A percentile compares a stretch with the other conserved stretches of the same genome.
These are phyloP conservation scores for Penicillium polonicum DNA, from an alignment of 2,329 filamentous ascomycete species.

Conservation along the genomic window DNA sequence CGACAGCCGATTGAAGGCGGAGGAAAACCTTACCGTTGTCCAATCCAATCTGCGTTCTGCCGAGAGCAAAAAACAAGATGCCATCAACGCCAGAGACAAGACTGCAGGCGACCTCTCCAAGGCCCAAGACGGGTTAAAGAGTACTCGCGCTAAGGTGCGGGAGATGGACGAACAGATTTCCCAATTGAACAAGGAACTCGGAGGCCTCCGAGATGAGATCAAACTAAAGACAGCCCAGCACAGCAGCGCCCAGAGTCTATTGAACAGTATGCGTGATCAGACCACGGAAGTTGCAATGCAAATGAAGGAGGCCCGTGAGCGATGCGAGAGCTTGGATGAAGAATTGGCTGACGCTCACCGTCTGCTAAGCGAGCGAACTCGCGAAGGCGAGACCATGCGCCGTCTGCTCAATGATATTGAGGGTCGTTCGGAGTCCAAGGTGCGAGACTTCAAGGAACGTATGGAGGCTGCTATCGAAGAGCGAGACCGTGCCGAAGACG, in stretches of 20 bases:
- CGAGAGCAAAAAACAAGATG: conserved; percentile 76
- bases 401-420: conserved; percentile 83
- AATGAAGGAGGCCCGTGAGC: conserved; percentile 81
- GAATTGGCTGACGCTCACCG: conserved; percentile 86
- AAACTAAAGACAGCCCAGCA: conserved; percentile 84
- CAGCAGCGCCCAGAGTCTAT: conserved; percentile 75
- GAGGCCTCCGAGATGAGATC: conserved; percentile 71
- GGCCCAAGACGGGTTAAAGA: conserved; percentile 67
- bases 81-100: conserved; percentile 71
- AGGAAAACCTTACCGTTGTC: conserved; percentile 73
- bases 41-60: conserved; percentile 75
- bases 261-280: conserved; percentile 92
- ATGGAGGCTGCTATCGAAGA: conserved; percentile 93
- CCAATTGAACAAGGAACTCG: conserved; percentile 67
- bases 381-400: conserved; percentile 94
- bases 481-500: conserved; percentile 87
- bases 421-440: conserved; percentile 72
- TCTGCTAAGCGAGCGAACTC: conserved; percentile 79
- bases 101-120: conserved; percentile 66
- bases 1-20: conserved; percentile 67
- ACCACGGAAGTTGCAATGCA: conserved; percentile 83
- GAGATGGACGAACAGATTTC: conserved; percentile 72
- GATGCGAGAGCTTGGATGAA: conserved; percentile 84
- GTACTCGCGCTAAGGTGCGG: conserved; percentile 58
- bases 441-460: conserved; percentile 83